Base-by-base conservation (phyloP, 306 rosid species). In the Sechiopsis laciniata region DNA sequence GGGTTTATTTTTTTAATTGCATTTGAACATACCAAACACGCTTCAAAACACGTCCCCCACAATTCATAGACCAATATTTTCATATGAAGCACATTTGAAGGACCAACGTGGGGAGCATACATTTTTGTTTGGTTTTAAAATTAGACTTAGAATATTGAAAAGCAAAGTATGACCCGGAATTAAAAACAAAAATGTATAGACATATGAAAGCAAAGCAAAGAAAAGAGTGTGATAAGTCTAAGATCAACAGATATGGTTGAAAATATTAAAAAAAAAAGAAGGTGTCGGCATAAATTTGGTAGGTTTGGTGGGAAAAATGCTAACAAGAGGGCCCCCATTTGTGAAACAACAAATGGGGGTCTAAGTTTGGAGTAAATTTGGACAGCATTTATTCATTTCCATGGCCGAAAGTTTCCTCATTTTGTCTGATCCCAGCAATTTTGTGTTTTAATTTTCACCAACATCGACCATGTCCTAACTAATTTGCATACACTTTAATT, bases 231-330 rank as follows among this genome's bases (percentile, higher is more conserved):
- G 29, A 13, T 29, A 65, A 65, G 71, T 42, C n/a, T 42, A 40
- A 65, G 71, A 65, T 42, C 11, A 8, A 42, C 48, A 42, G 9
- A 8, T 42, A 42, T 65, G 71, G 71, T 65, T 19, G 71, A 42
- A 40, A 65, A n/a, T 10, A 40, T 40, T 37, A 32, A 32, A 45
- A 15, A 61, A 0, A 32, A 35, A 64, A 66, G 20, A 6, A 2
- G 54, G 72, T 45, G 72, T 66, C 72, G 72, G 54, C 54, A 50
- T 50, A 50, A 50, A 50, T 50, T 50, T 50, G 54, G 54, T 12
- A 14, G 54, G 54, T 50, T 50, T 50, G 16, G n/a, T 50, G n/a
- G 54, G 52, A 20, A 37, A 7, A 50, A 50, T 50, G 54, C 13
- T 14, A 12, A 50, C 54, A 50, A 12, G 54, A 12, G 54, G 48